These are phyloP conservation scores for Moricandia moricandioides DNA, from an alignment of 345 rosid genomes.

Conservation along the genomic window DNA sequence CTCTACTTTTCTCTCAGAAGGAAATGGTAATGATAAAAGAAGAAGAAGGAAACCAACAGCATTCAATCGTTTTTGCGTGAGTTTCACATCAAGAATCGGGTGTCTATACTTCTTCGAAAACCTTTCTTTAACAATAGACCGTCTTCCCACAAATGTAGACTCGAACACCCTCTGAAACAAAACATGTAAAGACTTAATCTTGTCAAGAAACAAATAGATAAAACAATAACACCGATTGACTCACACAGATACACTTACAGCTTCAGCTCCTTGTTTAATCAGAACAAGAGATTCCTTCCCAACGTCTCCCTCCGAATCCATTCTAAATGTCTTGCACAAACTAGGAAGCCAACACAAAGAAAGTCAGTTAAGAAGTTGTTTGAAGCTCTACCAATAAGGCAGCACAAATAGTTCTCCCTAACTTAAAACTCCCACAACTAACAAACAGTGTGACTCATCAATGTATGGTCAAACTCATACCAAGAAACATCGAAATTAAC, in stretches of 20 bases:
- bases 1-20: not conserved
- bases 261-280: conserved; percentile 84
- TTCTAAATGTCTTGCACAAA: conserved; percentile 17
- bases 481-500: not conserved
- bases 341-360: not conserved
- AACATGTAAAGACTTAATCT: not conserved
- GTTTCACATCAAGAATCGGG: conserved; percentile 79
- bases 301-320: conserved; percentile 35
- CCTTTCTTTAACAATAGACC: conserved; percentile 72
- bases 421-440: not conserved
- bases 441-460: not conserved
- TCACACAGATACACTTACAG: conserved; percentile 42
- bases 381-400: not conserved
- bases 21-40: not conserved
- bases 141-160: conserved; percentile 71
- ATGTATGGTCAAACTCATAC: no score
- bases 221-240: not conserved
- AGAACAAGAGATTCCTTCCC: conserved; percentile 42
- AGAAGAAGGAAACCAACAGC: conserved; percentile 56
- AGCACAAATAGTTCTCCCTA: not conserved
- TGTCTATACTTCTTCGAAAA: conserved; percentile 97
- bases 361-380: not conserved
- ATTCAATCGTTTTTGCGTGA: conserved; percentile 77
- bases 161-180: conserved; percentile 73
- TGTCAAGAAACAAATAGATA: not conserved